phyloP scores from a whole-genome alignment of 257 asterid genomes.

The Cordia subcordata region DNA sequence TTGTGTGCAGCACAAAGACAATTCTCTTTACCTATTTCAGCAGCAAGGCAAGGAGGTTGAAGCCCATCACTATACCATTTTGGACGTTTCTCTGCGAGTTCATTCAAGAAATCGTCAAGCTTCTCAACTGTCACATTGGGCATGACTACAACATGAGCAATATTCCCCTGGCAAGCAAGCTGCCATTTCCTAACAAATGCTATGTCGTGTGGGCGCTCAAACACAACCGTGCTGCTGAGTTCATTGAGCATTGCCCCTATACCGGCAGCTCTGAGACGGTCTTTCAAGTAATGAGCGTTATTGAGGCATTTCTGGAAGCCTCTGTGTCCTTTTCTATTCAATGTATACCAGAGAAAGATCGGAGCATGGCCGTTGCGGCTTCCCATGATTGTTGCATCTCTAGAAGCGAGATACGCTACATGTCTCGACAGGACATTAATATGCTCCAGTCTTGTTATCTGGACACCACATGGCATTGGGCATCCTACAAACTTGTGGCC shows the following conservation, averaged over 20 bases:
- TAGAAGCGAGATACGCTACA: slow-evolving; percentile 88
- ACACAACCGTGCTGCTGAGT: slow-evolving; percentile 90
- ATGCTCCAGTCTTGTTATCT: slow-evolving; percentile 67
- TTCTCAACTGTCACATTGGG: slow-evolving; percentile 71
- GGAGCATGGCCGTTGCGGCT: slow-evolving; percentile 98
- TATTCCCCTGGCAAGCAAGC: slow-evolving; percentile 82
- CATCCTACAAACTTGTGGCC: slow-evolving; percentile 32
- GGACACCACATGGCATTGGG: slow-evolving; percentile 98
- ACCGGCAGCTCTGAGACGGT: slow-evolving; percentile 63
- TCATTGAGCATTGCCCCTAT: slow-evolving; percentile 87
- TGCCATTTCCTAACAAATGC: slow-evolving; percentile 93
- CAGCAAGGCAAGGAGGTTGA: slow-evolving; percentile 73
- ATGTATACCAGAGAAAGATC: slow-evolving; percentile 87
- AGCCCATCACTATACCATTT: slow-evolving; percentile 55
- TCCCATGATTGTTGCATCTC: slow-evolving; percentile 97
- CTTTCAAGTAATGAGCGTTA: slow-evolving; percentile 84
- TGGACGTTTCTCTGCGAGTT: slow-evolving; percentile 46
- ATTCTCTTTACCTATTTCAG: slow-evolving; percentile 59
- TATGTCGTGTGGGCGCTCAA: slow-evolving; percentile 79
- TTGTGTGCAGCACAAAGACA: slow-evolving; percentile 36
- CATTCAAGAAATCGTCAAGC: slow-evolving; percentile 63
- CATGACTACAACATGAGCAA: slow-evolving; percentile 90
- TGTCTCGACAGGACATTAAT: slow-evolving; percentile 70
- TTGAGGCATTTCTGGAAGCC: slow-evolving; percentile 85
- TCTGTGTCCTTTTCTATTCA: slow-evolving; percentile 79